These are phyloP conservation scores for Calonectria hawksworthii DNA, from an alignment of 2,329 filamentous ascomycete genomes.

Conservation along the genomic window DNA sequence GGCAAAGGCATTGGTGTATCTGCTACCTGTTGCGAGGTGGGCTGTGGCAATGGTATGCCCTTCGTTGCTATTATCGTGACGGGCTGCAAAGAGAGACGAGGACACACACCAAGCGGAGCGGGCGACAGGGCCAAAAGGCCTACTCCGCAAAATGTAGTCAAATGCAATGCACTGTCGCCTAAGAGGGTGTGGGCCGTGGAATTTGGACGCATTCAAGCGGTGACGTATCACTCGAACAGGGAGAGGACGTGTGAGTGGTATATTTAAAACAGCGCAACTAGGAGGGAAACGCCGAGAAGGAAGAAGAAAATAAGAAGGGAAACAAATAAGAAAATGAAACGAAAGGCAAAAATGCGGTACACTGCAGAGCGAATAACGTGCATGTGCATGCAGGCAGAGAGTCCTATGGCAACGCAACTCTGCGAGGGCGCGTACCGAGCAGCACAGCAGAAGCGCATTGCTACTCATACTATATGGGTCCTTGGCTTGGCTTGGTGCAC, in stretches of 20 bases:
- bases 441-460: neutral
- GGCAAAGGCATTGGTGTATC: neutral
- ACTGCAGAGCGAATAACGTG: neutral
- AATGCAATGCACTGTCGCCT: neutral
- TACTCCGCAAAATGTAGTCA: constrained; percentile 7
- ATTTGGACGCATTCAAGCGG: constrained; percentile 6
- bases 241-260: constrained; percentile 13
- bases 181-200: constrained; percentile 8
- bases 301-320: constrained; percentile 1
- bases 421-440: neutral
- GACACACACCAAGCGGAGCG: neutral
- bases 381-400: neutral
- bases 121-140: neutral
- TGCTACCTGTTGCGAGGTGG: neutral
- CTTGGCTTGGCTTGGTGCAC: neutral
- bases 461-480: neutral
- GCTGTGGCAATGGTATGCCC: neutral
- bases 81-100: neutral
- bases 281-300: neutral
- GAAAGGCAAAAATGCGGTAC: neutral
- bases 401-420: neutral
- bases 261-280: constrained; percentile 15
- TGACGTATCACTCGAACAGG: constrained; percentile 15
- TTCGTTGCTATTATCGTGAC: neutral
- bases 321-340: neutral